Percentiles rank a stretch among this genome's conserved stretches.
Evolutionary conservation across 164 flowering plant species (phyloP).

Genomic region (Magnolia officinalis): DNA sequence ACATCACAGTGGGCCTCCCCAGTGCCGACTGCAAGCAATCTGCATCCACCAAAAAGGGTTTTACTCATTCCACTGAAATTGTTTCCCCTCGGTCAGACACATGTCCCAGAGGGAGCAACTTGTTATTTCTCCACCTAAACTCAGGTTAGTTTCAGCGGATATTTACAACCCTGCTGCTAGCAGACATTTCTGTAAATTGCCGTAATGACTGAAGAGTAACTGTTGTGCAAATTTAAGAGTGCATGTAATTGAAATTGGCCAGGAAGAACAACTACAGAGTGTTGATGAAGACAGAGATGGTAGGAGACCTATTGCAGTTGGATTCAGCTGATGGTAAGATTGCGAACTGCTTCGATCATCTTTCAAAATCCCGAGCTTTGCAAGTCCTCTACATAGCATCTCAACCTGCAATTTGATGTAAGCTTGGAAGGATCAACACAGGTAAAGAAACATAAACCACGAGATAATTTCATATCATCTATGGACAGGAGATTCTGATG

Average conservation of each 20-base stretch:
- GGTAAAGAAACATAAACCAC: not conserved
- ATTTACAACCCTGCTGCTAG: no score
- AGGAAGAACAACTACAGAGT: not conserved
- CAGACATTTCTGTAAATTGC: no score
- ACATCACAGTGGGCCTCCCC: no score
- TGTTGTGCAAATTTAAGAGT: not conserved
- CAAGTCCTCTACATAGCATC: slow-evolving; percentile 65
- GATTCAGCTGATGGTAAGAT: slow-evolving; percentile 70
- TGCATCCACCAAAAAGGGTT: no score
- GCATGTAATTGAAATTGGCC: not conserved
- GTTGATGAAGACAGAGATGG: not conserved
- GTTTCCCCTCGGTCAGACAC: no score
- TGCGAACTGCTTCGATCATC: slow-evolving; percentile 22
- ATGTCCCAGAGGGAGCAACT: no score
- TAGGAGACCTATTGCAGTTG: slow-evolving; percentile 76
- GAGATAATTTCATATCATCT: not conserved
- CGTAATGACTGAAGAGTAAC: not conserved
- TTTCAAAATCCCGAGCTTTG: slow-evolving; percentile 71
- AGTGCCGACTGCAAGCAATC: no score
- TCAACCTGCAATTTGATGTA: slow-evolving; percentile 42
- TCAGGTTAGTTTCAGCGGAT: no score
- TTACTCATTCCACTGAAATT: no score
- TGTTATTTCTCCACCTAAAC: no score
- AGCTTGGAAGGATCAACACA: not conserved
- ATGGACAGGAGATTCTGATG: not conserved